Evolutionary conservation across 2,329 filamentous ascomycete genomes (phyloP).

Genomic region (Verticillium alfalfae): DNA sequence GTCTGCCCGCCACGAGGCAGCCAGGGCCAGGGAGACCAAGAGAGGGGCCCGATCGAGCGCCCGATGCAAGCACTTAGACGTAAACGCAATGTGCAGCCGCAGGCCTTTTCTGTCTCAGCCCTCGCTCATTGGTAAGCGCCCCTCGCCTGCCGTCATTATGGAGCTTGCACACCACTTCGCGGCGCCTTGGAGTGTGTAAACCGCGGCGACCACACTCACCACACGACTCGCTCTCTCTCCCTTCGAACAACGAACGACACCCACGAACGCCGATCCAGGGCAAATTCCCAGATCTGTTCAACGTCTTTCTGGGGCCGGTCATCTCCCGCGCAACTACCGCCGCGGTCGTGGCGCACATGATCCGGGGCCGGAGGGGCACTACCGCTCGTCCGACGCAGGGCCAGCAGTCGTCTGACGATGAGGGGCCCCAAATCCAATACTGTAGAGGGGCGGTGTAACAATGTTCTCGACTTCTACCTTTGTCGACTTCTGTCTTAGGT

Average conservation of each 20-base stretch:
- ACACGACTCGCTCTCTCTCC: not conserved
- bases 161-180: not conserved
- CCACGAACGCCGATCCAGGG: not conserved
- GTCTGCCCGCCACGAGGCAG: not conserved
- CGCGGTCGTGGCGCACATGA: not conserved
- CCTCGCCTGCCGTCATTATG: not conserved
- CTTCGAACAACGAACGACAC: not conserved
- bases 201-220: not conserved
- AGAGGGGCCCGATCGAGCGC: not conserved
- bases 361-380: not conserved
- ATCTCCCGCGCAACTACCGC: not conserved
- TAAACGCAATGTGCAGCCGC: not conserved
- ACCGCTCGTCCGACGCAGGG: not conserved
- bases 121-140: not conserved
- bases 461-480: not conserved
- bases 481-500: not conserved
- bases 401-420: not conserved
- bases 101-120: not conserved
- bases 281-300: not conserved
- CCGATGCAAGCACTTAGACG: not conserved
- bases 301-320: not conserved
- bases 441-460: not conserved
- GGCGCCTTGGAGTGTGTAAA: not conserved
- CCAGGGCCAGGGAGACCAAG: not conserved
- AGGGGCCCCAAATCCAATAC: not conserved